Percentiles rank a stretch among this genome's conserved stretches.
Conservation (phyloP, 1,284 basidiomycete genomes). For the Chiua sp. region DNA sequence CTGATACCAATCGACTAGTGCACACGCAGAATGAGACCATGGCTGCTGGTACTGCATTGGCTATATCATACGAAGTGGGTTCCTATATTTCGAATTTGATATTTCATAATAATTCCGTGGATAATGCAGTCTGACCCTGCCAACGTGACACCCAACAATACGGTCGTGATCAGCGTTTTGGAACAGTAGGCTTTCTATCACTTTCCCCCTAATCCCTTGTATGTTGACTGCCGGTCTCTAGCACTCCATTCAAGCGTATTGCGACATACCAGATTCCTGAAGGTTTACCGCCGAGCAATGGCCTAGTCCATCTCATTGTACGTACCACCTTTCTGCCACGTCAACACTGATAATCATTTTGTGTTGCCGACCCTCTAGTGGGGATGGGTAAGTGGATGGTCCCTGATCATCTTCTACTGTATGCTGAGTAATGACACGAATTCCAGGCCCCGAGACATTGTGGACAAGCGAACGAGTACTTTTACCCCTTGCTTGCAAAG, state of each 20-base stretch:
- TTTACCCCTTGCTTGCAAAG: slow-evolving; percentile 8
- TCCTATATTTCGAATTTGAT: not conserved
- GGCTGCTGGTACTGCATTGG: slow-evolving; percentile 1
- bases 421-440: slow-evolving; percentile 1
- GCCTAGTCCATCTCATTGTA: slow-evolving; percentile 8
- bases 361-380: slow-evolving; percentile 6
- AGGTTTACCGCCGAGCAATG: slow-evolving; percentile 6
- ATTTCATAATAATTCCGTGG: not conserved
- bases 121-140: slow-evolving; percentile 4
- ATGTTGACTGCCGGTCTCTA: slow-evolving; percentile 3
- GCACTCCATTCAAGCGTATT: slow-evolving; percentile 12
- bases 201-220: too few relatives aligned
- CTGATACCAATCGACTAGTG: slow-evolving; percentile 9
- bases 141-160: not conserved
- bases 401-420: not conserved
- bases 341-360: slow-evolving; percentile 1
- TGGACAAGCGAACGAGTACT: slow-evolving; percentile 8
- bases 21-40: not conserved
- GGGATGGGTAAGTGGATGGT: slow-evolving; percentile 18
- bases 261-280: slow-evolving; percentile 12
- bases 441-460: slow-evolving; percentile 11
- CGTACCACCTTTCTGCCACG: not conserved
- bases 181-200: slow-evolving; percentile 5
- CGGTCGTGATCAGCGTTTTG: slow-evolving; percentile 2
- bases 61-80: slow-evolving; percentile 11